Conservation (phyloP, 2,329 filamentous ascomycete species). For the Fusarium camptoceras region DNA sequence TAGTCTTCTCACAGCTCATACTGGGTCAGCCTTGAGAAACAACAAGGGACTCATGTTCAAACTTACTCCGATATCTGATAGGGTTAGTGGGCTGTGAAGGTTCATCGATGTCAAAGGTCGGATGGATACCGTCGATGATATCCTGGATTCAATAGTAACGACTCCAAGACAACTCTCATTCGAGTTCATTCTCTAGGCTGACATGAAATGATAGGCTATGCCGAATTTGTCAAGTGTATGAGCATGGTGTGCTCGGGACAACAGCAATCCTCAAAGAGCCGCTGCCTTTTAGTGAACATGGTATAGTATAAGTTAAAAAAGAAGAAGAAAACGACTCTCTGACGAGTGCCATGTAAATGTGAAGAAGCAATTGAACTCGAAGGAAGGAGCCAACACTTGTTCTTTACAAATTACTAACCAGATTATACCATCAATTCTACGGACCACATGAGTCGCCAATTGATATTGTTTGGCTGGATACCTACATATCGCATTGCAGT, state of each 20-base stretch:
- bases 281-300: background rate
- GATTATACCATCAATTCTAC: background rate
- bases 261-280: background rate
- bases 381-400: background rate
- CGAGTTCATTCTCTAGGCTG: background rate
- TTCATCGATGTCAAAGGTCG: background rate
- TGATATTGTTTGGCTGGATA: background rate
- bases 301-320: background rate
- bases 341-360: background rate
- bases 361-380: background rate
- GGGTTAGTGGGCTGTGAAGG: background rate
- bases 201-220: background rate
- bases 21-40: background rate
- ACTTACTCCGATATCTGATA: background rate
- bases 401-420: background rate
- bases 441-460: background rate
- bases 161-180: background rate
- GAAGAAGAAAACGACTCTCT: background rate
- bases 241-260: background rate
- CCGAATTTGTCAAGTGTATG: background rate
- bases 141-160: too few species aligned
- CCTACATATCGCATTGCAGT: background rate
- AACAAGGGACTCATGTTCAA: background rate
- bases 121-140: background rate
- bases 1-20: background rate